Conservation (phyloP, 1,139 yeast genomes). For the Suhomyces kunorum region DNA sequence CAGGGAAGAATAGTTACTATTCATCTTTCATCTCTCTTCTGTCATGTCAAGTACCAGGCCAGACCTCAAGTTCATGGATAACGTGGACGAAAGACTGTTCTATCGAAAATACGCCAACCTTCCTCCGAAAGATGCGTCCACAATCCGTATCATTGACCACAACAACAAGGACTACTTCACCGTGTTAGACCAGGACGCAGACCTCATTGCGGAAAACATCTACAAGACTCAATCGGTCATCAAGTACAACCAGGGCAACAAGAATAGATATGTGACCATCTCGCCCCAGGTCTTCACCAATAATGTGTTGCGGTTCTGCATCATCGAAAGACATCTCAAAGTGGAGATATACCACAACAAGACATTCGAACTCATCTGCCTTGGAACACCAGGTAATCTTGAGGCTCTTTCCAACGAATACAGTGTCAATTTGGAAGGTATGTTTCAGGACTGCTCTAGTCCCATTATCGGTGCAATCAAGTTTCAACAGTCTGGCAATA, state of each 20-base stretch:
- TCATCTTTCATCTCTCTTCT: background rate
- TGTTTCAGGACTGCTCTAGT: constrained; percentile 57
- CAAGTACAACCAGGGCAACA: constrained; percentile 51
- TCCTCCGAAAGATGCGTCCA: constrained; percentile 45
- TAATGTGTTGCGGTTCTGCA: constrained; percentile 62
- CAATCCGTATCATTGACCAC: constrained; percentile 69
- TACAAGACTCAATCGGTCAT: constrained; percentile 82
- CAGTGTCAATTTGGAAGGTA: constrained; percentile 65
- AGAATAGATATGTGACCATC: constrained; percentile 69
- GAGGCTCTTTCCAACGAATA: constrained; percentile 46
- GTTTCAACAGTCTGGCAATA: constrained; percentile 41
- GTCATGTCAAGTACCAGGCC: constrained; percentile 64
- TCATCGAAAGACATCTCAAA: constrained; percentile 69
- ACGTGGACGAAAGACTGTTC: constrained; percentile 63
- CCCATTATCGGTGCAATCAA: constrained; percentile 80
- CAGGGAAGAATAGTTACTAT: background rate
- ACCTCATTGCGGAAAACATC: constrained; percentile 75
- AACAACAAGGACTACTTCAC: constrained; percentile 74
- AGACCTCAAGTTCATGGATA: constrained; percentile 70
- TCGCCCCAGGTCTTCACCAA: constrained; percentile 69
- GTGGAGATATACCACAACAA: constrained; percentile 70
- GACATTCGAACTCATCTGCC: constrained; percentile 57
- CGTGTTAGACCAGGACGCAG: constrained; percentile 77
- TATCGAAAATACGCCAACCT: constrained; percentile 58
- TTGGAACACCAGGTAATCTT: constrained; percentile 90